These are phyloP conservation scores for Rubus parviflorus DNA, from an alignment of 306 rosid genomes.

Conservation along the genomic window DNA sequence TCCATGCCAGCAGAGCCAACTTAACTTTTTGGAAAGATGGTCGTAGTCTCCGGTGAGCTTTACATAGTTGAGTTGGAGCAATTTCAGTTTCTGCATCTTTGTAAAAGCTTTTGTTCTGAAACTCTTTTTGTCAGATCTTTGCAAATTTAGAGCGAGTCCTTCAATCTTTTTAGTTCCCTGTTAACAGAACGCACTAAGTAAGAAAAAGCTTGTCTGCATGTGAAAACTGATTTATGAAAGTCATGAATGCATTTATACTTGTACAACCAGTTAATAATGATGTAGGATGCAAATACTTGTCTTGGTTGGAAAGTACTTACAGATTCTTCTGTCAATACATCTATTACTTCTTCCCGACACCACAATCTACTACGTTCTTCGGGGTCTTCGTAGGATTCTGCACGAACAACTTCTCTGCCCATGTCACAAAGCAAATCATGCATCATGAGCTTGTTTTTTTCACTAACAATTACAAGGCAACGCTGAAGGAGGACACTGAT, in stretches of 20 bases:
- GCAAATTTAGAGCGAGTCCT: slow-evolving; percentile 13
- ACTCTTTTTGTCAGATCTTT: slow-evolving; percentile 31
- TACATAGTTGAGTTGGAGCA: too few relatives aligned
- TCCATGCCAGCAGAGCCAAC: slow-evolving; percentile 12
- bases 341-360: background rate
- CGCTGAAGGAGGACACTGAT: background rate
- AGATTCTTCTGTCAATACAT: background rate
- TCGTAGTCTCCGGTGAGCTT: slow-evolving; percentile 23
- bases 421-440: background rate
- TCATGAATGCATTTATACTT: background rate
- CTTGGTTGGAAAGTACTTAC: background rate
- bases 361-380: background rate
- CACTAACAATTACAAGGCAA: background rate
- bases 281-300: too few relatives aligned
- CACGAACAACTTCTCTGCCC: background rate
- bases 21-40: slow-evolving; percentile 29
- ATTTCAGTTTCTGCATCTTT: too few relatives aligned
- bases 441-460: background rate
- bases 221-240: background rate
- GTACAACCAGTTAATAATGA: too few relatives aligned
- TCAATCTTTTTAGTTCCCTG: too few relatives aligned
- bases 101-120: too few relatives aligned
- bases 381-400: background rate
- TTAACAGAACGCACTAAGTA: too few relatives aligned
- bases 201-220: too few relatives aligned